Evolutionary conservation across 2,329 filamentous ascomycete species (phyloP).

Genomic region (Plenodomus biglobosus): DNA sequence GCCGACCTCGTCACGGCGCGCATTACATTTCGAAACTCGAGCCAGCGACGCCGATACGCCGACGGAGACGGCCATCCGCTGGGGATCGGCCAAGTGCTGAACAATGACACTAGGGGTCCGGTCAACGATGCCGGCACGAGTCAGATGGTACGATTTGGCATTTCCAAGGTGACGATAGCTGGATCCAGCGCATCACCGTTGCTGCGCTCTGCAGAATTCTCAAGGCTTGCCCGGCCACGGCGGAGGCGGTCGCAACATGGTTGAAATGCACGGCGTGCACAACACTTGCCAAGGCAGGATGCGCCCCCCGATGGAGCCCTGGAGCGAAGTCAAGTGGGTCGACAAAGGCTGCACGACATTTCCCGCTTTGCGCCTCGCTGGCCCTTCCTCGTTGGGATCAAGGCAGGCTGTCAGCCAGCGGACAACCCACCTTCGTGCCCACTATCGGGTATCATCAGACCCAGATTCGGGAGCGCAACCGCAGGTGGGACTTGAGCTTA

Average conservation of each 20-base stretch:
- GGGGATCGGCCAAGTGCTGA: slow-evolving; percentile 1
- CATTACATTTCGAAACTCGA: slow-evolving; percentile 2
- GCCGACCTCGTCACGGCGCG: slow-evolving; percentile 5
- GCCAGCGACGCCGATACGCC: neutral
- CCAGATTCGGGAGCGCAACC: slow-evolving; percentile 29
- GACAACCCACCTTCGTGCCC: slow-evolving; percentile 27
- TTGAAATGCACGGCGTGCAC: slow-evolving; percentile 17
- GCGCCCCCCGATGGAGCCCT: slow-evolving; percentile 3
- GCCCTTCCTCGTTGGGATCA: slow-evolving; percentile 24
- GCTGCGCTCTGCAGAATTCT: neutral
- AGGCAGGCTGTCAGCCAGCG: slow-evolving; percentile 20
- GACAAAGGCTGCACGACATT: slow-evolving; percentile 29
- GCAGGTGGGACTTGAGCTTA: slow-evolving; percentile 39
- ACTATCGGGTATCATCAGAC: slow-evolving; percentile 24
- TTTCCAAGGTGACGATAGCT: neutral
- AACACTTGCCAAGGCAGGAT: slow-evolving; percentile 10
- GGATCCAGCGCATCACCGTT: neutral
- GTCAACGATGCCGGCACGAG: neutral
- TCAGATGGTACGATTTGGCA: neutral
- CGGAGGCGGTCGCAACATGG: slow-evolving; percentile 11
- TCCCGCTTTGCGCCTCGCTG: slow-evolving; percentile 24
- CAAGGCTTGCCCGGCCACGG: neutral
- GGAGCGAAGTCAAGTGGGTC: too few species aligned
- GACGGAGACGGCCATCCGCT: slow-evolving; percentile 3
- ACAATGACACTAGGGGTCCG: neutral